Percentiles rank a stretch among this genome's conserved stretches.
Conservation (phyloP, 352 stramenopile genomes). For the Globisporangium takayamanum region DNA sequence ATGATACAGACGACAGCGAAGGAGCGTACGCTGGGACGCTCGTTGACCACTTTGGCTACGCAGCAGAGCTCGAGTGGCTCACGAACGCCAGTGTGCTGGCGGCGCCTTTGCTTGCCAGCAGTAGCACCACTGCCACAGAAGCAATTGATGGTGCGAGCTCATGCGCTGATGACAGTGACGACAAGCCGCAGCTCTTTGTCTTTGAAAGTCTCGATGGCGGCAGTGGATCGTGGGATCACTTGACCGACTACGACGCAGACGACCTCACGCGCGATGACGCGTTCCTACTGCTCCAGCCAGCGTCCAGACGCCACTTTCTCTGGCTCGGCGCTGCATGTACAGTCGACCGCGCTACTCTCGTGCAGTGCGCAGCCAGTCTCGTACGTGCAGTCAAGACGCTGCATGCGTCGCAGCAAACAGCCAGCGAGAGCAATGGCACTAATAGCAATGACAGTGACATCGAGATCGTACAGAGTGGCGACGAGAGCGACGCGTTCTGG, state of each 20-base stretch:
- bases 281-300: slow-evolving; percentile 27
- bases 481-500: slow-evolving; percentile 60
- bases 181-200: slow-evolving; percentile 28
- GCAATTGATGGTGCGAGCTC: not conserved
- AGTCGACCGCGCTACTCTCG: slow-evolving; percentile 9
- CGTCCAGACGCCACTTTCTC: slow-evolving; percentile 17
- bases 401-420: no score
- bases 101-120: not conserved
- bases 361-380: slow-evolving; percentile 15
- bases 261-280: slow-evolving; percentile 29
- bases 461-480: slow-evolving; percentile 19
- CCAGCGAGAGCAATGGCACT: no score
- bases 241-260: slow-evolving; percentile 60
- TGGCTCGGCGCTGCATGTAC: slow-evolving; percentile 31
- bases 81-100: not conserved
- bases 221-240: slow-evolving; percentile 28
- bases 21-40: not conserved
- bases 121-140: not conserved
- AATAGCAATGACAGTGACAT: not conserved
- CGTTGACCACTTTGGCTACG: slow-evolving; percentile 31
- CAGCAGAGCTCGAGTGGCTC: slow-evolving; percentile 31
- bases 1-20: not conserved
- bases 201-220: slow-evolving; percentile 19
- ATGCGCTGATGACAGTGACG: no score
- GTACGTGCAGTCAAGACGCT: not conserved